Base-by-base conservation (phyloP, 306 rosid genomes). In the Vigna angularis region DNA sequence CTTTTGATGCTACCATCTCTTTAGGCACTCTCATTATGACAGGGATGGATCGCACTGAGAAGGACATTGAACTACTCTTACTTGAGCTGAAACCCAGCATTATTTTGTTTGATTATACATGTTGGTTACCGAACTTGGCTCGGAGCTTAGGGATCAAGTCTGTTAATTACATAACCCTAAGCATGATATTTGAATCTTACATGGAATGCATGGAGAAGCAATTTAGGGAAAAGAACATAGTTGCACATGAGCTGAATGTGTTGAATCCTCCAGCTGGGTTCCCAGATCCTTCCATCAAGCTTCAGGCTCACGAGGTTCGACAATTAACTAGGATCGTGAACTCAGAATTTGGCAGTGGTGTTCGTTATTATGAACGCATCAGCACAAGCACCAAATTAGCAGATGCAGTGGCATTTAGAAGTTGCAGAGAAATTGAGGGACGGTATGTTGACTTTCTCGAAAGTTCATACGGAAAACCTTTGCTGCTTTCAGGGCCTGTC, bases 271-370 rank as follows among this genome's bases (percentile, higher is more conserved):
- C 68, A 32, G 11, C 7, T 16, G 68, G 45, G 13, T 63, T 63
- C 47, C 67, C 45, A 2, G 67, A 32, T 61, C 16, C 44, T 30
- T 61, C 66, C 42, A 12, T 61, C 42, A 61, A 61, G 66, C 66
- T 61, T 28, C 67, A 62, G 2, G 67, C 67, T 14, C 67, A 62
- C 8, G 67, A 62, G 44, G 22, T 30, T 62, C 67, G 22, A 62
- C 1, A 0, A 14, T 32, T 62, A 62, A 2, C 22, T 30, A 5
- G 0, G 8, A 0, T 15, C 5, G 7, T 30, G 17, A 62, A 62
- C 6, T 1, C 36, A 7, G 67, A 62, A 18, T 14, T 62, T 62
- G 45, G 45, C 9, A 59, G 11, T 62, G 67, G 45, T 62, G 44
- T 30, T 62, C 22, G 20, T 32, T 62, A 30, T 4, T 14, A 13